A percentile compares a stretch with the other conserved stretches of the same genome.
Evolutionary conservation across 1,284 basidiomycete genomes (phyloP).

Genomic region (Marasmius fiardii): DNA sequence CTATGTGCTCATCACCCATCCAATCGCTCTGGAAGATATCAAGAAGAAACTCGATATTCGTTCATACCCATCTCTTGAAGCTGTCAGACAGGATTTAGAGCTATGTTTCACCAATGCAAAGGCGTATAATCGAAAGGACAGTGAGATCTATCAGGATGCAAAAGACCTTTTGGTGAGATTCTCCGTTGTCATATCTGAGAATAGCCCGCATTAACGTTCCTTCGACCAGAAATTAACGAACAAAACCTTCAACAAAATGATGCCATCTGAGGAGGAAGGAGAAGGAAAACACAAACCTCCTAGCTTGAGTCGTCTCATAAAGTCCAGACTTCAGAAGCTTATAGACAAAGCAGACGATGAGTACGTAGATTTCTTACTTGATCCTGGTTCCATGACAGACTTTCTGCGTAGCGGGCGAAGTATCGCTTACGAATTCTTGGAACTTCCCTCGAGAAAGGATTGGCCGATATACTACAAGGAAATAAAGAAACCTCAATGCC

Average conservation of each 20-base stretch:
- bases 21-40: constrained; percentile 86
- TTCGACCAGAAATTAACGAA: constrained; percentile 58
- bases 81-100: constrained; percentile 80
- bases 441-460: constrained; percentile 73
- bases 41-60: constrained; percentile 70
- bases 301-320: constrained; percentile 60
- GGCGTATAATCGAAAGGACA: constrained; percentile 84
- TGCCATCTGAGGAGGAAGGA: constrained; percentile 42
- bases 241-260: constrained; percentile 59
- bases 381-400: constrained; percentile 11
- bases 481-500: constrained; percentile 80
- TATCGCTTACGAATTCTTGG: constrained; percentile 78
- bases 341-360: constrained; percentile 63
- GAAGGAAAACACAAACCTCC: constrained; percentile 58
- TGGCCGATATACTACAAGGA: constrained; percentile 86
- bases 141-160: constrained; percentile 83
- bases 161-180: constrained; percentile 51
- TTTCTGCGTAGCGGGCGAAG: constrained; percentile 53
- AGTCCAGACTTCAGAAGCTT: constrained; percentile 64
- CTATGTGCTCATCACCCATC: constrained; percentile 70
- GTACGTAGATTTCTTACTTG: constrained; percentile 35
- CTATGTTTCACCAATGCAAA: constrained; percentile 90
- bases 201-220: constrained; percentile 8
- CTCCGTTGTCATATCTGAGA: neutral
- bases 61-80: constrained; percentile 64